Conservation (phyloP, 108 stramenopile genomes). For the Nitzschia sp. region DNA sequence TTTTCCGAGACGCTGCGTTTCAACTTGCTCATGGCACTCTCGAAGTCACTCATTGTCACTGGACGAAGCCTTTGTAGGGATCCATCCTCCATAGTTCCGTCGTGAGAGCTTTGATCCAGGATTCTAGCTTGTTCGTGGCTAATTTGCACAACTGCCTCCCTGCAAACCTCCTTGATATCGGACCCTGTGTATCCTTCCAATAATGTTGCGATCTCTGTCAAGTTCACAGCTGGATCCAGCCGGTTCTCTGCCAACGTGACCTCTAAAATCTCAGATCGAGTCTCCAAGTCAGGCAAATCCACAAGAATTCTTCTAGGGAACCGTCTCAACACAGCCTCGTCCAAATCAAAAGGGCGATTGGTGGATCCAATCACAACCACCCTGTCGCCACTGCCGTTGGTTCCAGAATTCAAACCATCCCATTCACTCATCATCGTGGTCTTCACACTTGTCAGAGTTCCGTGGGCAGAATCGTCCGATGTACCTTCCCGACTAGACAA, state of each 20-base stretch:
- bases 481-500: slow-evolving; percentile 87
- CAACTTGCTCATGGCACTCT: slow-evolving; percentile 83
- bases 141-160: slow-evolving; percentile 95
- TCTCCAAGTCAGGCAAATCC: slow-evolving; percentile 91
- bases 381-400: slow-evolving; percentile 83
- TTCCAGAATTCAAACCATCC: slow-evolving; percentile 94
- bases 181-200: slow-evolving; percentile 96
- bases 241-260: slow-evolving; percentile 90
- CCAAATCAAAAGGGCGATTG: slow-evolving; percentile 95
- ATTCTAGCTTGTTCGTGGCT: slow-evolving; percentile 90
- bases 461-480: slow-evolving; percentile 93
- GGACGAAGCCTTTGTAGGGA: slow-evolving; percentile 86
- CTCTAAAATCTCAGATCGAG: slow-evolving; percentile 86
- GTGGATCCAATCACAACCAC: slow-evolving; percentile 97
- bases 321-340: slow-evolving; percentile 94
- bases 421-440: slow-evolving; percentile 97
- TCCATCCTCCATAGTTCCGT: slow-evolving; percentile 36
- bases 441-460: slow-evolving; percentile 96
- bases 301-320: slow-evolving; percentile 96
- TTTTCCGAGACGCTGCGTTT: slow-evolving; percentile 93
- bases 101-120: slow-evolving; percentile 69
- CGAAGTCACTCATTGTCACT: slow-evolving; percentile 87
- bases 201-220: slow-evolving; percentile 84
- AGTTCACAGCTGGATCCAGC: slow-evolving; percentile 74
- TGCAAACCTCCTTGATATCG: slow-evolving; percentile 95